These are phyloP conservation scores for Fusarium hostae DNA, from an alignment of 2,329 filamentous ascomycete genomes.

Conservation along the genomic window DNA sequence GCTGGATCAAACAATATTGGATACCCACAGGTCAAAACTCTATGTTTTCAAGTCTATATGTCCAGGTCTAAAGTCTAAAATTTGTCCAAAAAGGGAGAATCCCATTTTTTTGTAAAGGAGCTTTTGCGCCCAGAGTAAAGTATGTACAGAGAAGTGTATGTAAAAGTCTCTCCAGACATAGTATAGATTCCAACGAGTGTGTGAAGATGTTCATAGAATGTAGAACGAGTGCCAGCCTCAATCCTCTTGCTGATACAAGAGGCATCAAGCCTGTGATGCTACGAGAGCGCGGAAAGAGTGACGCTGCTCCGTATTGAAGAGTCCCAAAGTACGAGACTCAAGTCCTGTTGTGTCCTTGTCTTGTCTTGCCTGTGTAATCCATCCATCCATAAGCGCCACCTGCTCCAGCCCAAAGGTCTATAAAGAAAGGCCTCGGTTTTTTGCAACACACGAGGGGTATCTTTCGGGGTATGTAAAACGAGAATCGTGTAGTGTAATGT, in stretches of 20 bases:
- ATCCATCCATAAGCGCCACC: conserved; percentile 42
- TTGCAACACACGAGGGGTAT: conserved; percentile 45
- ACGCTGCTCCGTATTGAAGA: conserved; percentile 12
- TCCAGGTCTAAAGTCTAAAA: conserved; percentile 27
- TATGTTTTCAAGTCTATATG: conserved; percentile 30
- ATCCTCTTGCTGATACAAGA: conserved; percentile 41
- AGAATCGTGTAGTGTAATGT: conserved; percentile 33
- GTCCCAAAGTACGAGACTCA: conserved; percentile 5
- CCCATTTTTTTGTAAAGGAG: conserved; percentile 23
- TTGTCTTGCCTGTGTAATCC: conserved; percentile 36
- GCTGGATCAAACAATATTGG: neutral
- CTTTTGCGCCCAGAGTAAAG: conserved; percentile 7
- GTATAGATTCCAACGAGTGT: conserved; percentile 39
- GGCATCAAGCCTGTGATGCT: conserved; percentile 43
- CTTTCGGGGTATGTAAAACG: conserved; percentile 43
- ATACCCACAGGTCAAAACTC: conserved; percentile 16
- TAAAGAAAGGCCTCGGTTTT: conserved; percentile 39
- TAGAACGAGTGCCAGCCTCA: conserved; percentile 47
- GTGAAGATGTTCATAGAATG: conserved; percentile 39
- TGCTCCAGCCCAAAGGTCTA: conserved; percentile 45
- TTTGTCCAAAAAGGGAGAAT: conserved; percentile 3
- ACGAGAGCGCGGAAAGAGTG: conserved; percentile 28
- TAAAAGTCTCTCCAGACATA: conserved; percentile 29
- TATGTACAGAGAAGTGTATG: conserved; percentile 47
- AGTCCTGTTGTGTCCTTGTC: conserved; percentile 26